Conservation (phyloP, 768 basidiomycete genomes). For the Amanita molliuscula region DNA sequence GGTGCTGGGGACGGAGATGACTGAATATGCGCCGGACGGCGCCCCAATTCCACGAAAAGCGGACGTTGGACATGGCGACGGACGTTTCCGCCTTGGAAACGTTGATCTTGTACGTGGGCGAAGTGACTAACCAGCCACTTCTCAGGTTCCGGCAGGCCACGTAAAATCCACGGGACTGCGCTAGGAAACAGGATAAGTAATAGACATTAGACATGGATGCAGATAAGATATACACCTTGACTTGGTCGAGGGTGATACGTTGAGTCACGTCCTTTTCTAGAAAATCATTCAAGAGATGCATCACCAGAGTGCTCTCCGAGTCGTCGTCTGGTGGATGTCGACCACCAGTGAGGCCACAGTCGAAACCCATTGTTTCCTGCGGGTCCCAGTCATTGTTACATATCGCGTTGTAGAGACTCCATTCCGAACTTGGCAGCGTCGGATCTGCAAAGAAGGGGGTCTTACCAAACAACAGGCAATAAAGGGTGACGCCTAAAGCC, state of each 20-base stretch:
- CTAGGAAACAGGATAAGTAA: conserved; percentile 21
- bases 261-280: conserved; percentile 71
- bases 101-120: conserved; percentile 25
- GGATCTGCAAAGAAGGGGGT: conserved; percentile 54
- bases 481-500: conserved; percentile 95
- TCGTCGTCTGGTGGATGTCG: conserved; percentile 31
- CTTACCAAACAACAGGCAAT: conserved; percentile 84
- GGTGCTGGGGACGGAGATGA: conserved; percentile 20
- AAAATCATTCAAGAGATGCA: conserved; percentile 63
- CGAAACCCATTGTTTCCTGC: conserved; percentile 61
- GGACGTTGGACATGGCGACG: conserved; percentile 58
- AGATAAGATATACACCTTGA: conserved; percentile 47
- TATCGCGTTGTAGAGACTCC: conserved; percentile 69
- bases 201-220: conserved; percentile 7
- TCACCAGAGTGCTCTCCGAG: conserved; percentile 50
- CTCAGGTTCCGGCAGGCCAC: conserved; percentile 53
- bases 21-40: conserved; percentile 37
- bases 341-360: conserved; percentile 55
- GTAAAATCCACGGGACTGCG: conserved; percentile 54
- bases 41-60: conserved; percentile 53
- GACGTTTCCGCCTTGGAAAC: conserved; percentile 73
- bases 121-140: conserved; percentile 54
- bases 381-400: conserved; percentile 67
- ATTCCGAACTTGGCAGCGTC: conserved; percentile 37
- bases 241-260: conserved; percentile 69